phyloP scores from a whole-genome alignment of 176 grass and related monocot species.

The Aegilops bicornis region DNA sequence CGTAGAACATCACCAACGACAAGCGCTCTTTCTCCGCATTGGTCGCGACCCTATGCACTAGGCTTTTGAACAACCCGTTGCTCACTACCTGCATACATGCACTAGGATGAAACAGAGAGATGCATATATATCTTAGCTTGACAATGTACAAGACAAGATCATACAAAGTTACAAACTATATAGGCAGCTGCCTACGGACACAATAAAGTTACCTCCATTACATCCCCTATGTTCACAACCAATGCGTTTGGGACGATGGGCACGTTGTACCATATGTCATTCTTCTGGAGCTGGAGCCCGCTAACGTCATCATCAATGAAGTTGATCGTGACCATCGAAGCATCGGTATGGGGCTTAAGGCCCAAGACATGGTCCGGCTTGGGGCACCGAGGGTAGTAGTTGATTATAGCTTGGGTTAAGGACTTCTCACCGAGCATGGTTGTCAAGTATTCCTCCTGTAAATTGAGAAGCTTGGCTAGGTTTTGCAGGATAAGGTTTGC shows the following conservation, averaged over 20 bases:
- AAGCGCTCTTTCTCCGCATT: conserved; percentile 5
- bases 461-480: conserved; percentile 23
- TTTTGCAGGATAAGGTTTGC: neutral
- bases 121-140: neutral
- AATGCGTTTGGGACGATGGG: conserved; percentile 38
- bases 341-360: conserved; percentile 50
- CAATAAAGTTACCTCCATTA: conserved; percentile 36
- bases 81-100: conserved; percentile 36
- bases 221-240: conserved; percentile 46
- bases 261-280: conserved; percentile 35
- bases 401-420: conserved; percentile 33
- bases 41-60: conserved; percentile 42
- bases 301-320: conserved; percentile 34
- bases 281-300: conserved; percentile 44
- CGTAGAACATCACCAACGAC: neutral
- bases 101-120: neutral
- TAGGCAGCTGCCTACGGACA: neutral
- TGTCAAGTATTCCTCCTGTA: conserved; percentile 22
- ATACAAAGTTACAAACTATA: neutral
- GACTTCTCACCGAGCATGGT: conserved; percentile 20
- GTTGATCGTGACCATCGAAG: conserved; percentile 35
- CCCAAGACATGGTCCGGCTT: conserved; percentile 44
- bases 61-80: conserved; percentile 40
- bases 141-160: neutral
- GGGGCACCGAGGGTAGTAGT: conserved; percentile 46